Base-by-base conservation (phyloP, 441 rosid genomes). In the Adansonia madagascariensis region DNA sequence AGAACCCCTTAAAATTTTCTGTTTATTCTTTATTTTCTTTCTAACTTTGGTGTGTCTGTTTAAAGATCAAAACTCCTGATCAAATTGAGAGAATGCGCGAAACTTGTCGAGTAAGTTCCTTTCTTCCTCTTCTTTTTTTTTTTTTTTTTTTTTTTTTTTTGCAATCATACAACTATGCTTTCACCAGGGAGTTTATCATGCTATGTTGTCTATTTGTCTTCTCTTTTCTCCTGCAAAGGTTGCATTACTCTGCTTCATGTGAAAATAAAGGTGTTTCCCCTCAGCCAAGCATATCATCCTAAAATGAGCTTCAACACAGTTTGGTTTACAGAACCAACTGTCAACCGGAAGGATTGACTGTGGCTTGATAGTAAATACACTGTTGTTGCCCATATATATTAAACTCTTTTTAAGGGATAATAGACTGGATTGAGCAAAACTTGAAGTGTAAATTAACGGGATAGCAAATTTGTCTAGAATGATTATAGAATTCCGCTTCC, bases 1-100 rank as follows among this genome's bases (percentile, higher is more conserved):
- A 35, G 52, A 64, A 61, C 20, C 44, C 10, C 14, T n/a, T 44
- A 43, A 17, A 24, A 0, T 39, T 47, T 24, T 31, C 53, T 15
- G 11, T 74, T 64, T 71, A 12, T 65, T 76, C 15, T 24, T 69
- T 56, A 18, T 68, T 64, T 57, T 57, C 46, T 5, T 49, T 78
- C 65, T 78, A 14, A 78, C 43, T 12, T 68, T 71, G 15, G 43
- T 78, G 18, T 65, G 10, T 75, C 43, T 84, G 14, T 73, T 53
- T 85, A 84, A 77, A 95, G 99, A 91, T 92, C 72, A 95, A 95
- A 91, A 90, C 85, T 65, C 88, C 90, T 5, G 94, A 89, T 70
- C 94, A 88, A 82, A 92, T 94, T 82, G 89, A 85, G 85, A 89
- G 90, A 82, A 87, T 95, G 98, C 92, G 94, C 73, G 97, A 94